phyloP scores from a whole-genome alignment of 1,139 yeast genomes.

The Arxiozyma bovina region DNA sequence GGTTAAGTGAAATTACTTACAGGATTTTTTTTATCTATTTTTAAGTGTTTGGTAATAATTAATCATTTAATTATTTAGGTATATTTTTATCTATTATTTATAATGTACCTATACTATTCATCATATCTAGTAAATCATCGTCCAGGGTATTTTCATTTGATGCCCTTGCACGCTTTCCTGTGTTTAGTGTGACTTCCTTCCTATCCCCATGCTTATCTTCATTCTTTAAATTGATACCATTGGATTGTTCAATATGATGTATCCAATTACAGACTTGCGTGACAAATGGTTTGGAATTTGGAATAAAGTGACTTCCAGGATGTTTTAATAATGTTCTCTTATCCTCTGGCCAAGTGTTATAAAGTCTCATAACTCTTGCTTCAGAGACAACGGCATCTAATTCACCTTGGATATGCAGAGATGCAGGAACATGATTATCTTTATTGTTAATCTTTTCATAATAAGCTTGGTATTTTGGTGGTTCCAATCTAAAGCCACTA shows the following conservation, averaged over 20 bases:
- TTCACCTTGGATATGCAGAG: constrained; percentile 75
- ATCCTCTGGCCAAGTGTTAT: constrained; percentile 42
- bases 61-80: too few species aligned
- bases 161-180: neutral
- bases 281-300: constrained; percentile 55
- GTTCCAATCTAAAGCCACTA: constrained; percentile 65
- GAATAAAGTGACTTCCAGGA: constrained; percentile 88
- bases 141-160: constrained; percentile 15
- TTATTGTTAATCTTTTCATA: constrained; percentile 27
- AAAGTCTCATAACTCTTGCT: constrained; percentile 51
- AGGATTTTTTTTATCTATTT: neutral
- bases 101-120: constrained; percentile 23
- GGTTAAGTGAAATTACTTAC: too few species aligned
- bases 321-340: constrained; percentile 50
- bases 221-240: neutral
- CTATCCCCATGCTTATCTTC: neutral
- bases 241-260: neutral
- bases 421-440: constrained; percentile 37
- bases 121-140: constrained; percentile 24
- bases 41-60: neutral
- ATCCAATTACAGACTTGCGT: constrained; percentile 55
- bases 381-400: constrained; percentile 80
- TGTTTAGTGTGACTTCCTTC: neutral
- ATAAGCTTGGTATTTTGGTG: constrained; percentile 40
- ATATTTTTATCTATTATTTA: constrained; percentile 5